Evolutionary conservation across 805 yeast species (phyloP), one percentile per base, ranked within the genome.

Genomic region (Zygosaccharomyces pseudorouxii): DNA sequence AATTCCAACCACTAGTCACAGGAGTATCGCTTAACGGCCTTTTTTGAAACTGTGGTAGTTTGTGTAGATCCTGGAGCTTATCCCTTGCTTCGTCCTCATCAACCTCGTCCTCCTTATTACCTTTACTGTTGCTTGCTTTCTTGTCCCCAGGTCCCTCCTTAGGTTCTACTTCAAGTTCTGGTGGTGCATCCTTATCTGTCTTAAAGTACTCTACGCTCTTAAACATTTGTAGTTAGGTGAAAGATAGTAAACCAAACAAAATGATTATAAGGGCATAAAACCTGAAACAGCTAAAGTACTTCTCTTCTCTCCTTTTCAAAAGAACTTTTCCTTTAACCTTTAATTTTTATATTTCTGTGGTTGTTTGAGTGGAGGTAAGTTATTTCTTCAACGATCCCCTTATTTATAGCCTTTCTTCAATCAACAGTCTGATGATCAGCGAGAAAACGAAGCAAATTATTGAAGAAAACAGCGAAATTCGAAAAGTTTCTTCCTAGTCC

Each of bases 11-110:
- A 27, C 85, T 80, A 9, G 76, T 76, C 1, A 82, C 74, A 0
- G 93, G 93, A 0, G 93, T 85, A 59, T 85, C 93, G 38, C 84
- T 81, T 46, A 81, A 68, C 0, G 93, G 93, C 40, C 89, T 71
- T 63, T 79, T 81, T 60, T 84, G 81, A 67, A 85, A 85, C 48
- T 71, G 80, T 0, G 86, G 85, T 9, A 63, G 55, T 36, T 36
- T 35, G 14, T 33, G 41, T 10, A 48, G 8, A 7, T 30, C 30
- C 12, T 31, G 29, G 3, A 27, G 22, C 10, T 47, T 46, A 38
- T 46, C 42, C 39, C 25, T 38, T 18, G 31, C 42, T 20, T 41
- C 48, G 10, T 37, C 42, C 8, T 30, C 33, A 18, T 30, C 28
- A n/a, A 11, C 41, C 31, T 29, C 29, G 11, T 36, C 45, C 18